phyloP scores from a whole-genome alignment of 2,329 filamentous ascomycete genomes.

The Drechslerella dactyloides region DNA sequence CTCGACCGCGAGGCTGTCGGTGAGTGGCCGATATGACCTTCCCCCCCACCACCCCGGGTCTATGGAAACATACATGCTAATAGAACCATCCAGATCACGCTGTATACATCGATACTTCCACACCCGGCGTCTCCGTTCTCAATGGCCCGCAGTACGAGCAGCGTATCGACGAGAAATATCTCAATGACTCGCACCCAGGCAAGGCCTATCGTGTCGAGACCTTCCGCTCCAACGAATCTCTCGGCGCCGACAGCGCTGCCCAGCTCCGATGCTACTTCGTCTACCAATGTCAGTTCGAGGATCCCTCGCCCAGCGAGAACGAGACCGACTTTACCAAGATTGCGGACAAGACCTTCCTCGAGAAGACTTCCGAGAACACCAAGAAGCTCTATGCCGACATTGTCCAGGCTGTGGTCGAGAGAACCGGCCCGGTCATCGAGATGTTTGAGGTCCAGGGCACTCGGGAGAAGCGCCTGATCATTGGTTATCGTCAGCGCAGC shows the following conservation, averaged over 20 bases:
- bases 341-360: conserved; percentile 89
- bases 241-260: conserved; percentile 76
- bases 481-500: conserved; percentile 92
- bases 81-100: conserved; percentile 73
- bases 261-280: conserved; percentile 98
- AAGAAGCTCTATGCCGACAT: conserved; percentile 95
- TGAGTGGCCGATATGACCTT: too few species aligned
- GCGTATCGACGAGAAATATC: conserved; percentile 91
- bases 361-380: conserved; percentile 94
- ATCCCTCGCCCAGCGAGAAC: conserved; percentile 72
- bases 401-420: conserved; percentile 79
- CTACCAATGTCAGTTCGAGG: conserved; percentile 90
- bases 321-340: conserved; percentile 92
- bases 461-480: conserved; percentile 88
- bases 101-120: conserved; percentile 97
- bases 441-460: conserved; percentile 93
- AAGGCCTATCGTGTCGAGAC: conserved; percentile 93
- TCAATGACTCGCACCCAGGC: conserved; percentile 74
- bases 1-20: conserved; percentile 83
- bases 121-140: conserved; percentile 77
- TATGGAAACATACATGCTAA: background rate
- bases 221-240: conserved; percentile 84
- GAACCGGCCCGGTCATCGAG: conserved; percentile 94
- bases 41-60: background rate
- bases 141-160: conserved; percentile 90